These are phyloP conservation scores for Suhomyces choctaworum DNA, from an alignment of 1,139 yeast genomes.

Conservation along the genomic window DNA sequence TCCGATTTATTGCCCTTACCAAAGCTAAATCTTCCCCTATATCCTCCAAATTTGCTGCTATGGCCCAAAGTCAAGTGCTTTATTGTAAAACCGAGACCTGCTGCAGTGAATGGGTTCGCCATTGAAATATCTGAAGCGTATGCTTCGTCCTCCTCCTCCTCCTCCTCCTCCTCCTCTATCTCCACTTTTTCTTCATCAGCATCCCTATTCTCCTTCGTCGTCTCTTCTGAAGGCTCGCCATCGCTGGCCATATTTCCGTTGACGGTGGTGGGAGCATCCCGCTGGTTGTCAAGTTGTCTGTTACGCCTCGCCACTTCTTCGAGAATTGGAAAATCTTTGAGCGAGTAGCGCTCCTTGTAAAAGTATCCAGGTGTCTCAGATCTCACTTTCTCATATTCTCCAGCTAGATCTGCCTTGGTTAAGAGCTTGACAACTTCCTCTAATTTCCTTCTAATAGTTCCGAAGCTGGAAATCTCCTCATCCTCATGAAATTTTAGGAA, in stretches of 20 bases:
- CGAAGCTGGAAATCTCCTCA: conserved; percentile 47
- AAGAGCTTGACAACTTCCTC: conserved; percentile 37
- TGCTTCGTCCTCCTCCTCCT: conserved; percentile 25
- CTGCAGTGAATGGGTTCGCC: conserved; percentile 53
- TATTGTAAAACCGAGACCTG: conserved; percentile 52
- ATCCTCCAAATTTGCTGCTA: conserved; percentile 18
- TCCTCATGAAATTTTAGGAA: conserved; percentile 60
- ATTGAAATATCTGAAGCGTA: conserved; percentile 50
- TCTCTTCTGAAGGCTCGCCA: conserved; percentile 1
- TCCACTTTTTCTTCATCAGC: conserved; percentile 27
- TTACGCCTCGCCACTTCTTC: background rate
- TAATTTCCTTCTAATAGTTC: conserved; percentile 55
- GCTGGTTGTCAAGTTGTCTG: background rate
- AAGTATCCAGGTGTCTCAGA: conserved; percentile 11
- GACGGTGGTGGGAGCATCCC: background rate
- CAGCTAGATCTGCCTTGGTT: conserved; percentile 26
- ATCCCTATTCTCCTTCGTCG: conserved; percentile 16
- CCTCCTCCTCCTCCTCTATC: conserved; percentile 19
- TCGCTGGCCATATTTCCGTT: background rate
- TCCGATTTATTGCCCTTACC: conserved; percentile 9
- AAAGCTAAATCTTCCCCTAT: conserved; percentile 13
- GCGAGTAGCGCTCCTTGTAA: conserved; percentile 24
- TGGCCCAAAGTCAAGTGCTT: conserved; percentile 24
- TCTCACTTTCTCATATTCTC: conserved; percentile 25
- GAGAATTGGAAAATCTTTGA: conserved; percentile 38